A percentile compares a stretch with the other conserved stretches of the same genome.
phyloP scores from a whole-genome alignment of 2,329 filamentous ascomycete species.

The Fusarium illudens region DNA sequence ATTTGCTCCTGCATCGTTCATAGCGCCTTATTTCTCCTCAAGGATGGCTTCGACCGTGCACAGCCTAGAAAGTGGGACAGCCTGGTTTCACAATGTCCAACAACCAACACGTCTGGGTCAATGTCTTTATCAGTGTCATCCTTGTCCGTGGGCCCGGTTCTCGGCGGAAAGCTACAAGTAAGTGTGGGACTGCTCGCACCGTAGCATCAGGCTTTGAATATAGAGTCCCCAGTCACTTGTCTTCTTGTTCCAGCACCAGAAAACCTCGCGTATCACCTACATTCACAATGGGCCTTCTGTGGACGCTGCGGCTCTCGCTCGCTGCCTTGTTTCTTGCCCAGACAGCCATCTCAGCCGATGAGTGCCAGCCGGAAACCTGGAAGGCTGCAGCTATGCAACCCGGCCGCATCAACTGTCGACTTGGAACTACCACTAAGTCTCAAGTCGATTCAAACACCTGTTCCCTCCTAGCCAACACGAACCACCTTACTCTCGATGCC shows the following conservation, averaged over 20 bases:
- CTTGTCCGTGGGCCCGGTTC: not conserved
- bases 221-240: not conserved
- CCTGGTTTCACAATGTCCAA: not conserved
- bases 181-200: not conserved
- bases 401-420: conserved; percentile 4
- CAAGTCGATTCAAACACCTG: not conserved
- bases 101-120: not conserved
- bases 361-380: conserved; percentile 4
- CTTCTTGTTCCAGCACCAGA: not conserved
- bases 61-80: not conserved
- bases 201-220: not conserved
- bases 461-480: not conserved
- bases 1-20: too few relatives aligned
- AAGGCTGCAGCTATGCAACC: not conserved
- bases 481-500: not conserved
- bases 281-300: not conserved
- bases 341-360: not conserved
- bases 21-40: too few relatives aligned
- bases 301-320: not conserved
- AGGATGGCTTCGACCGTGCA: too few relatives aligned
- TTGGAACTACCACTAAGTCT: not conserved
- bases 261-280: not conserved
- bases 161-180: not conserved
- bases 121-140: not conserved
- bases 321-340: not conserved